Evolutionary conservation across 371 early-diverging fungal genomes (phyloP), one percentile per base, ranked within the genome.

Genomic region (Aphelidium insulamus): DNA sequence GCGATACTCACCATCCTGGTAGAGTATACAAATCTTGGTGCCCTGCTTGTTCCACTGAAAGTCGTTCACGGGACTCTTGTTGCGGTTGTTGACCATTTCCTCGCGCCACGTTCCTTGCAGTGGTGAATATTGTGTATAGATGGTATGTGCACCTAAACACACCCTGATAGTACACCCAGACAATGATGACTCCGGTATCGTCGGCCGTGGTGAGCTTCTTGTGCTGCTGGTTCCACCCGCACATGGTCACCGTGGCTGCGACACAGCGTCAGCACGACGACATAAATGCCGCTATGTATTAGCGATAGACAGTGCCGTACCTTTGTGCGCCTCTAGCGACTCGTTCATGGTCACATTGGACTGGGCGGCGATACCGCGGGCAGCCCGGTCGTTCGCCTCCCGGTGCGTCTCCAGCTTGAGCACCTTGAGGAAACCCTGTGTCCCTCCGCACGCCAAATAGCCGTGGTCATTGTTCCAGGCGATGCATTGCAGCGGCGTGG

Each of bases 31-130:
- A 17, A 66, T 66, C 34, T 48, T 47, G 18, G 47, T 37, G 1
- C 66, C 66, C n/a, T 49, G 49, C 14, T 43, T 43, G 35, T 52
- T 52, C 66, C 66, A 66, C 26, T 52, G 48, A 55, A 63, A 57
- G 36, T 52, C 57, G 10, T 55, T 41, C 2, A 63, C 66, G 6
- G 51, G 43, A 28, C 52, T 50, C 32, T 60, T 60, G 45, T 55
- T 57, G 7, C 64, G 40, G 38, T 63, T 60, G 38, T 63, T 63
- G 44, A 63, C 57, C 63, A 63, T 63, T 41, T 61, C 66, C 44
- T 62, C 62, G 21, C 38, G 42, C 65, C 65, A n/a, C n/a, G n/a
- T n/a, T n/a, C n/a, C n/a, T n/a, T n/a, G n/a, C n/a, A n/a, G n/a
- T n/a, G n/a, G n/a, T n/a, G n/a, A n/a, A n/a, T n/a, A n/a, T n/a